Conservation (phyloP, 2,329 filamentous ascomycete species). For the Hymenoscyphus occultus region DNA sequence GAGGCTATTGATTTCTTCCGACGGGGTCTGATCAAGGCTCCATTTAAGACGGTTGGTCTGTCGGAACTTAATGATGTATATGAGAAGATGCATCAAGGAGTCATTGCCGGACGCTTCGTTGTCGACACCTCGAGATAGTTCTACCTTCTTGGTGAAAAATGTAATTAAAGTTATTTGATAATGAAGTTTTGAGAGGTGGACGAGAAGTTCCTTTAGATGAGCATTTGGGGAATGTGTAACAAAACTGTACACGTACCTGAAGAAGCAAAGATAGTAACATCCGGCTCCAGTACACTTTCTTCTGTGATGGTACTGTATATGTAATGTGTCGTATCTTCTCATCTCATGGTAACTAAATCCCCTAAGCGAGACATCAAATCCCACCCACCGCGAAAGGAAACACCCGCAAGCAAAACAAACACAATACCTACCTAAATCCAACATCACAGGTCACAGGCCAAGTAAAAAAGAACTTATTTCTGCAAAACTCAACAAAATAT, state of each 20-base stretch:
- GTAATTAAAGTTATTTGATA: background rate
- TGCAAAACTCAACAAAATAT: too few species aligned
- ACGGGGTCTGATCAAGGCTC: constrained; percentile 75
- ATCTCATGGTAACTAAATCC: background rate
- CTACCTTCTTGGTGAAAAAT: background rate
- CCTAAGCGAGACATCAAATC: background rate
- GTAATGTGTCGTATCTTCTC: too few species aligned
- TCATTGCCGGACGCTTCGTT: constrained; percentile 76
- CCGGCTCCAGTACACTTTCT: too few species aligned
- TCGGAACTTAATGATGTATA: constrained; percentile 79
- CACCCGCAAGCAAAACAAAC: background rate
- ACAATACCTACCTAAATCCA: background rate
- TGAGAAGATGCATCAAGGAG: constrained; percentile 66
- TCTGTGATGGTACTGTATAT: too few species aligned
- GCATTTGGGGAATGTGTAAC: background rate
- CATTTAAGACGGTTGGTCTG: constrained; percentile 81
- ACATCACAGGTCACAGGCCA: too few species aligned
- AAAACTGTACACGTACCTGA: background rate
- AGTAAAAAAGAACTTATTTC: too few species aligned
- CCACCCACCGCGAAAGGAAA: background rate
- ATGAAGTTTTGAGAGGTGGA: background rate
- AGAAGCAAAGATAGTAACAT: too few species aligned
- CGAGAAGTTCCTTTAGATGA: background rate
- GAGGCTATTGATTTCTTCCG: constrained; percentile 91
- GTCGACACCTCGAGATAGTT: constrained; percentile 69